These are phyloP conservation scores for Fusarium tupiense DNA, from an alignment of 2,329 filamentous ascomycete genomes.

Conservation along the genomic window DNA sequence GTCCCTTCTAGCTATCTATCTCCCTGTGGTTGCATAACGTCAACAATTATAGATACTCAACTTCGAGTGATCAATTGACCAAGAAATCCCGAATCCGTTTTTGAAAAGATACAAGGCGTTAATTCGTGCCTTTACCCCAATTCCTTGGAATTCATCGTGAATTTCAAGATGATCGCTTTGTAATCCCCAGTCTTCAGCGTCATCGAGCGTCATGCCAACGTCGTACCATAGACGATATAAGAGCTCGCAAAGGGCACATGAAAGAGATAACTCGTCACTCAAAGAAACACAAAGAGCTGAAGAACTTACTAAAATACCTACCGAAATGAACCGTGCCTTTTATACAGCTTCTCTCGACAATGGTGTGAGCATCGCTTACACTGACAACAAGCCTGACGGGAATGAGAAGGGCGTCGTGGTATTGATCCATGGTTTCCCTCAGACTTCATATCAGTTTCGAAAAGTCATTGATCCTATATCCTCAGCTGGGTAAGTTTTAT, in stretches of 20 bases:
- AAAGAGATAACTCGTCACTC: background rate
- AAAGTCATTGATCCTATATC: constrained; percentile 3
- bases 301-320: background rate
- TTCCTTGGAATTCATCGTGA: background rate
- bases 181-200: constrained; percentile 17
- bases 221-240: background rate
- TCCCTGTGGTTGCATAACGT: rapidly evolving
- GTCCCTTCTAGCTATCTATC: rapidly evolving
- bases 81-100: background rate
- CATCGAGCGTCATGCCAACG: constrained; percentile 19
- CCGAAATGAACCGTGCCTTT: constrained; percentile 1
- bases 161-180: background rate
- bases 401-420: constrained; percentile 6
- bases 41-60: rapidly evolving
- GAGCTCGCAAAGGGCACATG: background rate
- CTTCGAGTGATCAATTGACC: too few species aligned
- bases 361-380: constrained; percentile 12
- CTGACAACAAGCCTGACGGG: background rate
- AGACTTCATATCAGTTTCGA: constrained; percentile 22
- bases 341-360: constrained; percentile 4
- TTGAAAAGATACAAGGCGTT: too few species aligned
- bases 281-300: background rate
- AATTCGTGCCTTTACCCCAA: background rate
- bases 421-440: constrained; percentile 18
- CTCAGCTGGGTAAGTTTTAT: background rate